Evolutionary conservation across 139 green algal genomes (phyloP).

Genomic region (Closterium sp.): DNA sequence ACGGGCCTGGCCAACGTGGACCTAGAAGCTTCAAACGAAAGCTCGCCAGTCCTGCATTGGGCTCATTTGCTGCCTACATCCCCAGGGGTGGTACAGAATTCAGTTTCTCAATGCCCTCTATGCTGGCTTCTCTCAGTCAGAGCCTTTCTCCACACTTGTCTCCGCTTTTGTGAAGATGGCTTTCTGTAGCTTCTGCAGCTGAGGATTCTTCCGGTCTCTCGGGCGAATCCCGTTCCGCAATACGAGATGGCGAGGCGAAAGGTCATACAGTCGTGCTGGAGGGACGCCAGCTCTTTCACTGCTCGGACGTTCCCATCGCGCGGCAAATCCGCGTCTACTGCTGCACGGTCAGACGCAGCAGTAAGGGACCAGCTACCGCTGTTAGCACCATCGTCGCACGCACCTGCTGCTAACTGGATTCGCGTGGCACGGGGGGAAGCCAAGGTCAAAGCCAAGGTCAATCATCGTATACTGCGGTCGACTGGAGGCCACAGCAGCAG

Average conservation of each 20-base stretch:
- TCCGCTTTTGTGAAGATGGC: not conserved
- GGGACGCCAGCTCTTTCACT: not conserved
- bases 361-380: not conserved
- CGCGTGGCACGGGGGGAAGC: not conserved
- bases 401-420: not conserved
- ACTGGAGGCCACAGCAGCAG: no score
- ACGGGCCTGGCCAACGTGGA: not conserved
- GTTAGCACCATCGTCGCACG: not conserved
- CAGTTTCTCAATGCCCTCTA: not conserved
- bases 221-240: not conserved
- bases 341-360: not conserved
- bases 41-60: not conserved
- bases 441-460: not conserved
- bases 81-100: no score
- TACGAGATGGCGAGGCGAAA: not conserved
- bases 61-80: no score
- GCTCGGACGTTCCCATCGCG: not conserved
- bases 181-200: not conserved
- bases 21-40: not conserved
- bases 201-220: not conserved
- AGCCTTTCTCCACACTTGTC: not conserved
- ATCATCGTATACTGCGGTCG: not conserved
- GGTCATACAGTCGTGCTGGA: not conserved
- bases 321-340: not conserved
- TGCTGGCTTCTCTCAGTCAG: not conserved